Percentiles rank a stretch among this genome's conserved stretches.
These are phyloP conservation scores for Fusarium sterilihyphosum DNA, from an alignment of 2,329 filamentous ascomycete species.

Conservation along the genomic window DNA sequence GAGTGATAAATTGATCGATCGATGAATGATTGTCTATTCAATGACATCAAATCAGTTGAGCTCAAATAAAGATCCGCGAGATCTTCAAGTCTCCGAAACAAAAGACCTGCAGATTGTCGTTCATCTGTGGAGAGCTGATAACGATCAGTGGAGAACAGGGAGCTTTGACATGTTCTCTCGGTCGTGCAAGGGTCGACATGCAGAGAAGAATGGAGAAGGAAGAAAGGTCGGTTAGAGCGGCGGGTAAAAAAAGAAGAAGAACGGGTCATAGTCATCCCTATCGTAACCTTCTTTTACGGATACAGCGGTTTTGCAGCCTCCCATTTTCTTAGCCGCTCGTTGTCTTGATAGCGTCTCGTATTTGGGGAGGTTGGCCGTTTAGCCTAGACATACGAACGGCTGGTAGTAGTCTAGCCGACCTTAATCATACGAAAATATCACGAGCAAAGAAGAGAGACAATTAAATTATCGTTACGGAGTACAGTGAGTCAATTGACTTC, in stretches of 20 bases:
- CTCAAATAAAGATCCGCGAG: constrained; percentile 16
- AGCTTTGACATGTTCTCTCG: background rate
- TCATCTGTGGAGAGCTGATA: background rate
- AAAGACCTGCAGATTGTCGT: background rate
- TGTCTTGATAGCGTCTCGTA: background rate
- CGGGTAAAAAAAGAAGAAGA: background rate
- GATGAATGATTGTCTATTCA: background rate
- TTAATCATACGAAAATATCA: background rate
- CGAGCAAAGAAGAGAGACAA: background rate
- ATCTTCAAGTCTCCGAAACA: constrained; percentile 19
- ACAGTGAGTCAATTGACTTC: background rate
- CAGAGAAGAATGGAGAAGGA: background rate
- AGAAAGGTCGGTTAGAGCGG: background rate
- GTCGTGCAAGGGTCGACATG: background rate
- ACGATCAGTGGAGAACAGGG: background rate
- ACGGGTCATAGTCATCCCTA: background rate
- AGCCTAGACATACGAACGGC: background rate
- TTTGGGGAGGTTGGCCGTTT: background rate
- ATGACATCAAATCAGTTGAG: constrained; percentile 7
- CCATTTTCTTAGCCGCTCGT: background rate
- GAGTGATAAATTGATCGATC: background rate
- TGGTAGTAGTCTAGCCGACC: background rate
- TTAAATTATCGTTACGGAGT: background rate
- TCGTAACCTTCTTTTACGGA: background rate
- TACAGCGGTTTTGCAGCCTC: background rate